phyloP scores from a whole-genome alignment of 495 filamentous ascomycete genomes.

The Aspergillus diversus region DNA sequence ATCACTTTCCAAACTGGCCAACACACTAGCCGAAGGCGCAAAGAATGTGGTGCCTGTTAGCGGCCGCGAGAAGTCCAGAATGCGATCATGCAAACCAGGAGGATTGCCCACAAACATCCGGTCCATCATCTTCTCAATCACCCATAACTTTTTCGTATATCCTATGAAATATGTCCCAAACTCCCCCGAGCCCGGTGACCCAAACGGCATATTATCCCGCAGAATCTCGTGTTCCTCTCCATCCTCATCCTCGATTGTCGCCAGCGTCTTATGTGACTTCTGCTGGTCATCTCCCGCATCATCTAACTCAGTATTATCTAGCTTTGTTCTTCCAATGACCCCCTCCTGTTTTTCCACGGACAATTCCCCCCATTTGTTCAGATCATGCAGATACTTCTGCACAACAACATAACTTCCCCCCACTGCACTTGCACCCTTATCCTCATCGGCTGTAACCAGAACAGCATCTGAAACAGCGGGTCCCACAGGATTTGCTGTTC shows the following conservation, averaged over 20 bases:
- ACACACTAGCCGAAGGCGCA: constrained; percentile 49
- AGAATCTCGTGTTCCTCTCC: constrained; percentile 57
- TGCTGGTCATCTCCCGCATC: constrained; percentile 52
- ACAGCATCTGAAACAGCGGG: constrained; percentile 46
- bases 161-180: constrained; percentile 66
- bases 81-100: constrained; percentile 57
- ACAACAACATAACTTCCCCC: constrained; percentile 61
- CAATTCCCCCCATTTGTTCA: constrained; percentile 50
- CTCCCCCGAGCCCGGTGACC: constrained; percentile 53
- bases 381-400: constrained; percentile 61
- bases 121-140: constrained; percentile 61
- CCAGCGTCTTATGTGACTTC: constrained; percentile 56
- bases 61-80: constrained; percentile 58
- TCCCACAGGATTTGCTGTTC: constrained; percentile 61
- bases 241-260: constrained; percentile 55
- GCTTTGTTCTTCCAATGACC: constrained; percentile 60
- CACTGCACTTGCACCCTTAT: constrained; percentile 16
- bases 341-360: constrained; percentile 56
- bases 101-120: constrained; percentile 61
- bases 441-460: constrained; percentile 49
- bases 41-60: constrained; percentile 59
- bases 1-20: constrained; percentile 42
- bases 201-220: constrained; percentile 65
- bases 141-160: constrained; percentile 58
- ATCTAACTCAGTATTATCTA: constrained; percentile 59